A percentile compares a stretch with the other conserved stretches of the same genome.
Conservation (phyloP, 495 filamentous ascomycete genomes). For the Filosporella fistucella region DNA sequence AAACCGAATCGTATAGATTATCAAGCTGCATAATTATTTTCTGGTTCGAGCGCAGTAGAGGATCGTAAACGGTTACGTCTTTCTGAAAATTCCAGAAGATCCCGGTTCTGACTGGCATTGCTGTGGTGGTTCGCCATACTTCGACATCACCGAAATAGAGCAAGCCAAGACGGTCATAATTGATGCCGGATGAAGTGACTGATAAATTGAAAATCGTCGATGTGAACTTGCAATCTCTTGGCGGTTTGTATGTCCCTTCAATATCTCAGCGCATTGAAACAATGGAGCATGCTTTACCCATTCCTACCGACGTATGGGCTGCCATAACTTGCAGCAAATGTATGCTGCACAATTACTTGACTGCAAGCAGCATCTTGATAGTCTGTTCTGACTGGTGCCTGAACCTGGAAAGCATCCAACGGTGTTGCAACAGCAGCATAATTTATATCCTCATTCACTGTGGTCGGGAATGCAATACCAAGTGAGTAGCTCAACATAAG, state of each 20-base stretch:
- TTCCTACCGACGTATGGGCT: conserved; percentile 66
- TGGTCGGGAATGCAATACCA: not conserved
- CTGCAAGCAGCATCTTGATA: conserved; percentile 8
- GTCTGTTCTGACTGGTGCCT: conserved; percentile 7
- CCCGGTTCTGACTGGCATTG: conserved; percentile 61
- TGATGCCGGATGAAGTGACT: conserved; percentile 63
- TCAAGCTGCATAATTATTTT: conserved; percentile 82
- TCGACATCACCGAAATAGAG: conserved; percentile 78
- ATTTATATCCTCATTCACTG: not conserved
- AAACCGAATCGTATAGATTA: conserved; percentile 56
- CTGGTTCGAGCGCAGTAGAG: conserved; percentile 59
- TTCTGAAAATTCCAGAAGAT: conserved; percentile 74
- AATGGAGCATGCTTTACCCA: not conserved
- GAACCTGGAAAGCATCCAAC: conserved; percentile 9
- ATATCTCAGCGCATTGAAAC: not conserved
- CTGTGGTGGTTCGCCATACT: conserved; percentile 79
- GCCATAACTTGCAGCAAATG: conserved; percentile 72
- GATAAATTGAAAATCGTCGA: conserved; percentile 75
- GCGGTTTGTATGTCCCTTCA: conserved; percentile 52
- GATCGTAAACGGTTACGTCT: conserved; percentile 70
- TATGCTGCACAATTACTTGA: conserved; percentile 57
- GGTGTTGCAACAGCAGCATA: not conserved
- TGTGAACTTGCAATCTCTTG: conserved; percentile 67
- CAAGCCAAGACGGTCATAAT: conserved; percentile 73
- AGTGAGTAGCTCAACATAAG: conserved; percentile 2